These are phyloP conservation scores for Aureobasidium leucospermi DNA, from an alignment of 2,329 filamentous ascomycete species.

Conservation along the genomic window DNA sequence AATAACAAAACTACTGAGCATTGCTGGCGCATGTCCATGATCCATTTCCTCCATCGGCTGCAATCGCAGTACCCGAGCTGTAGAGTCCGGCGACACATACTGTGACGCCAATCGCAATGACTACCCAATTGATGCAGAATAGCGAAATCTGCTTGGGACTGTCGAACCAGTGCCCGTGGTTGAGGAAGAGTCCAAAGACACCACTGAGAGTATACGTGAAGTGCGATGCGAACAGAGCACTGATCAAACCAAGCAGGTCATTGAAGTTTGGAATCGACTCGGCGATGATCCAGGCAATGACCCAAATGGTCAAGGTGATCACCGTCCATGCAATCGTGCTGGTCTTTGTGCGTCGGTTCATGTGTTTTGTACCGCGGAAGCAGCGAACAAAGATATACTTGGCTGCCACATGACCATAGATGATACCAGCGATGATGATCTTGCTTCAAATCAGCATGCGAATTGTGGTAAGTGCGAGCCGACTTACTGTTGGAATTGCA, in stretches of 20 bases:
- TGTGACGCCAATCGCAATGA: constrained; percentile 27
- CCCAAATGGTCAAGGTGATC: constrained; percentile 51
- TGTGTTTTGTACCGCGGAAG: constrained; percentile 51
- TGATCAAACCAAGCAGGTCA: constrained; percentile 32
- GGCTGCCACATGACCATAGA: constrained; percentile 59
- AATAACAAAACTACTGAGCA: not conserved
- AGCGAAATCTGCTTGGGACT: constrained; percentile 35
- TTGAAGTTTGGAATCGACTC: constrained; percentile 29
- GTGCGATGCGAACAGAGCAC: constrained; percentile 57
- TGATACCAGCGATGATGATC: constrained; percentile 65
- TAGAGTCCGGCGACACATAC: constrained; percentile 25
- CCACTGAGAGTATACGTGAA: constrained; percentile 34
- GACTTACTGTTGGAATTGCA: constrained; percentile 51
- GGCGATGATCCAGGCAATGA: constrained; percentile 61
- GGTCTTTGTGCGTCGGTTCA: constrained; percentile 27
- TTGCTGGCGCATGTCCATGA: constrained; percentile 2
- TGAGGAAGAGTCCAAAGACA: constrained; percentile 33
- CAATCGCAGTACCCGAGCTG: constrained; percentile 6
- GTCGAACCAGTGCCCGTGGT: constrained; percentile 36
- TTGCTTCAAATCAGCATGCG: not conserved
- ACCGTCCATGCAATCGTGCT: constrained; percentile 51
- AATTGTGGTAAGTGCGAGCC: not conserved
- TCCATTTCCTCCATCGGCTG: not conserved
- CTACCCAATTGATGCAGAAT: constrained; percentile 34
- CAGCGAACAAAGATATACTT: constrained; percentile 61